These are phyloP conservation scores for Annulohypoxylon truncatum DNA, from an alignment of 2,329 filamentous ascomycete genomes.

Conservation along the genomic window DNA sequence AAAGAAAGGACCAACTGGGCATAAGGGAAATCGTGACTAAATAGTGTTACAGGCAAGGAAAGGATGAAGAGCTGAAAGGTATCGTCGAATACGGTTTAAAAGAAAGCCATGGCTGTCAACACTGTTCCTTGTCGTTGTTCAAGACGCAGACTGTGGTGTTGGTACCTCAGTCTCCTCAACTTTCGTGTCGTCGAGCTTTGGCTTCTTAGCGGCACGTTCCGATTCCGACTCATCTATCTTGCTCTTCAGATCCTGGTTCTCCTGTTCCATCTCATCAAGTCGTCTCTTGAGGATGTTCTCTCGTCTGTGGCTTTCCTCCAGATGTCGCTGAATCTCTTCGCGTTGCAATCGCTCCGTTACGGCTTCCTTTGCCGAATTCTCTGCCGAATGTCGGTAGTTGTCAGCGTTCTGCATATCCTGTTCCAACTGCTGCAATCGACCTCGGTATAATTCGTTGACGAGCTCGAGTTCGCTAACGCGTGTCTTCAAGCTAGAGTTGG, in stretches of 20 bases:
- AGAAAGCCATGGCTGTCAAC: background rate
- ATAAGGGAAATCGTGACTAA: constrained; percentile 40
- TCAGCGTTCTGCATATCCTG: constrained; percentile 75
- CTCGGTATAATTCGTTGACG: constrained; percentile 86
- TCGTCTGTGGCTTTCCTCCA: constrained; percentile 81
- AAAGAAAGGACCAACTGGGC: constrained; percentile 31
- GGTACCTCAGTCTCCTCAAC: constrained; percentile 41
- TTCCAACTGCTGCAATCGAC: constrained; percentile 82
- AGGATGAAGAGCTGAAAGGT: constrained; percentile 23
- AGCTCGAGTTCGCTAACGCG: constrained; percentile 94
- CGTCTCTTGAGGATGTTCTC: constrained; percentile 86
- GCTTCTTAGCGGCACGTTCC: constrained; percentile 45
- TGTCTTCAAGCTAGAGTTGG: constrained; percentile 91
- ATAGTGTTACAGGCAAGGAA: constrained; percentile 44
- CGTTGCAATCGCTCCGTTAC: constrained; percentile 68
- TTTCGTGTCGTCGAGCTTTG: constrained; percentile 43
- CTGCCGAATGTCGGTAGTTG: constrained; percentile 62
- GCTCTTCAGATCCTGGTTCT: constrained; percentile 52
- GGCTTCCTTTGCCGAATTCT: constrained; percentile 67
- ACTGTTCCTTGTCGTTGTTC: background rate
- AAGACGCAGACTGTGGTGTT: constrained; percentile 44
- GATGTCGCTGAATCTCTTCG: constrained; percentile 62
- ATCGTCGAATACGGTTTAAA: constrained; percentile 22
- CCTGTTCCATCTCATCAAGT: constrained; percentile 80
- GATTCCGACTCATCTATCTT: constrained; percentile 44